Percentiles rank a stretch among this genome's conserved stretches.
Evolutionary conservation across 176 grass and related monocot genomes (phyloP).

Genomic region (Guadua angustifolia): DNA sequence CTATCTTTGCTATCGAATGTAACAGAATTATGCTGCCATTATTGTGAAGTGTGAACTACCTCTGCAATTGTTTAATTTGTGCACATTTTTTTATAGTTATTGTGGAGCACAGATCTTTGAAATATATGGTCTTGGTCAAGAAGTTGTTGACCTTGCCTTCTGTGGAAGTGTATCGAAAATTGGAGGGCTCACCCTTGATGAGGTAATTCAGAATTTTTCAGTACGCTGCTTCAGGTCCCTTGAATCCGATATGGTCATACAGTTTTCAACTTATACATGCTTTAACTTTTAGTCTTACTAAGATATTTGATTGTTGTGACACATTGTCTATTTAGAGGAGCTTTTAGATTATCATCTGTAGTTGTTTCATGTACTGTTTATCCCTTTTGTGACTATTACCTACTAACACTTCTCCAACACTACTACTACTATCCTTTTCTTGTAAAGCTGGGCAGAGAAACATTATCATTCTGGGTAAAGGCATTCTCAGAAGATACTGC

Average conservation of each 20-base stretch:
- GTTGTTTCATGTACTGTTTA: conserved; percentile 4
- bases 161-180: conserved; percentile 99
- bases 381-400: conserved; percentile 25
- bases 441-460: conserved; percentile 93
- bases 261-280: conserved; percentile 25
- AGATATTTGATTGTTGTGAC: not conserved
- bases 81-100: conserved; percentile 66
- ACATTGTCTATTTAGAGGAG: conserved; percentile 15
- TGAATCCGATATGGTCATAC: not conserved
- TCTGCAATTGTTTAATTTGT: conserved; percentile 46
- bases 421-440: conserved; percentile 35
- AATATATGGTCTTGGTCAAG: conserved; percentile 99
- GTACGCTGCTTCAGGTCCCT: conserved; percentile 16
- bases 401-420: conserved; percentile 29
- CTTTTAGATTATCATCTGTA: not conserved
- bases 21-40: conserved; percentile 15
- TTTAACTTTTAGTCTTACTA: not conserved
- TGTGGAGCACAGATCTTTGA: conserved; percentile 99
- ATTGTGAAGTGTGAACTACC: conserved; percentile 30
- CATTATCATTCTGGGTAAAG: conserved; percentile 99
- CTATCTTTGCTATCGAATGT: conserved; percentile 38
- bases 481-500: conserved; percentile 99
- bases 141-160: conserved; percentile 93
- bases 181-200: conserved; percentile 92
- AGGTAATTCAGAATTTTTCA: conserved; percentile 62